Percentiles rank a stretch among this genome's conserved stretches.
Evolutionary conservation across 441 rosid species (phyloP).

Genomic region (Capsella rubella): DNA sequence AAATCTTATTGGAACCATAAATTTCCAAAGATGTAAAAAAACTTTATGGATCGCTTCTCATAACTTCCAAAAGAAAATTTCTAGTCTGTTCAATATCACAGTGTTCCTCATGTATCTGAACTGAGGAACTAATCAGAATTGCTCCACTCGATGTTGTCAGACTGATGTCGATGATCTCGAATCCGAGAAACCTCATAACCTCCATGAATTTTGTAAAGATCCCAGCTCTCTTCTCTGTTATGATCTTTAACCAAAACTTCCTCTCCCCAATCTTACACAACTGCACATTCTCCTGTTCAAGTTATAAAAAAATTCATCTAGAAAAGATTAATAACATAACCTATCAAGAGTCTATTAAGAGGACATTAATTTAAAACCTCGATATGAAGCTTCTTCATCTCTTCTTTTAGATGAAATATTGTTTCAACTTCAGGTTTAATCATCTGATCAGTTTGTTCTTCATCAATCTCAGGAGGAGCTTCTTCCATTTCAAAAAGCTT

Average conservation of each 20-base stretch:
- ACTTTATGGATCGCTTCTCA: conserved; percentile 46
- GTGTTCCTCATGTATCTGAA: conserved; percentile 64
- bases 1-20: background rate
- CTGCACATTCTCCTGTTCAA: conserved; percentile 62
- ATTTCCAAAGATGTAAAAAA: background rate
- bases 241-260: conserved; percentile 73
- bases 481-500: conserved; percentile 66
- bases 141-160: conserved; percentile 63
- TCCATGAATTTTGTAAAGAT: conserved; percentile 66
- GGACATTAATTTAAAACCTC: conserved; percentile 49
- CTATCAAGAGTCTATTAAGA: conserved; percentile 6
- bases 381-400: conserved; percentile 55
- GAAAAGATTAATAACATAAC: background rate
- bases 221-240: conserved; percentile 60
- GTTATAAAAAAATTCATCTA: background rate
- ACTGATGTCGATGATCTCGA: conserved; percentile 63
- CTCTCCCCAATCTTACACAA: conserved; percentile 57
- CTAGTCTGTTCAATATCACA: conserved; percentile 52
- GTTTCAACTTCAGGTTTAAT: conserved; percentile 25
- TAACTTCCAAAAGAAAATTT: conserved; percentile 58
- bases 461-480: conserved; percentile 33
- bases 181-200: conserved; percentile 55
- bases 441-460: conserved; percentile 22
- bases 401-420: conserved; percentile 45
- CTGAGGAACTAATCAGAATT: conserved; percentile 59